These are phyloP conservation scores for Lotus japonicus DNA, from an alignment of 306 rosid species.

Conservation along the genomic window DNA sequence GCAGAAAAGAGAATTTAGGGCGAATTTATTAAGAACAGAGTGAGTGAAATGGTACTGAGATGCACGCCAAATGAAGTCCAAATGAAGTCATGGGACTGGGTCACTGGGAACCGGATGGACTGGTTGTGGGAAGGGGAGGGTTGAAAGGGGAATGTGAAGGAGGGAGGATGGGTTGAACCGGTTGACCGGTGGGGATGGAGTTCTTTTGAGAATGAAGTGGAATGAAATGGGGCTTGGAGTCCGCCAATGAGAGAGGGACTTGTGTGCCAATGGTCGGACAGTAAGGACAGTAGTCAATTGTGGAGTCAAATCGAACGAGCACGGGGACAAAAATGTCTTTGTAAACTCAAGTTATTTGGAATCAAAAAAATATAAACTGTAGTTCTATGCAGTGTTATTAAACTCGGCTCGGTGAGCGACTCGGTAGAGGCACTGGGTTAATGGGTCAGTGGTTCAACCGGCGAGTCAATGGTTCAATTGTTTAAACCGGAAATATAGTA, in stretches of 20 bases:
- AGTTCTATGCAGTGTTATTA: too few relatives aligned
- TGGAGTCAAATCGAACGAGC: constrained; percentile 24
- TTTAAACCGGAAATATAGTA: too few relatives aligned
- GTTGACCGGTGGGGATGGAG: constrained; percentile 20
- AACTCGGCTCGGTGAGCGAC: too few relatives aligned
- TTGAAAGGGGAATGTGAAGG: background rate
- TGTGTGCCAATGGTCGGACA: background rate
- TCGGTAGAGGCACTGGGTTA: too few relatives aligned
- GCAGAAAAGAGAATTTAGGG: constrained; percentile 15
- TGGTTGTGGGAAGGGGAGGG: background rate
- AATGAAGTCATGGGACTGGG: constrained; percentile 26
- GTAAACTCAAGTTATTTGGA: too few relatives aligned
- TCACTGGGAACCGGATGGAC: constrained; percentile 16
- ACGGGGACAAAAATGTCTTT: background rate
- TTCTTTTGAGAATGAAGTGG: background rate
- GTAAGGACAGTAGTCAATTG: constrained; percentile 24
- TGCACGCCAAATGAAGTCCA: constrained; percentile 59
- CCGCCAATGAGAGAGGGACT: constrained; percentile 13
- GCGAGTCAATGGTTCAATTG: too few relatives aligned
- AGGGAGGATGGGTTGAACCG: constrained; percentile 9
- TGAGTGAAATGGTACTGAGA: constrained; percentile 46
- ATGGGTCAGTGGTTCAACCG: too few relatives aligned
- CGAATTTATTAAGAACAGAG: constrained; percentile 39
- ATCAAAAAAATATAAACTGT: too few relatives aligned
- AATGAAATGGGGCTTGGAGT: background rate